Evolutionary conservation across 768 basidiomycete species (phyloP), one percentile per base, ranked within the genome.

Genomic region (Pleurotus tuoliensis): DNA sequence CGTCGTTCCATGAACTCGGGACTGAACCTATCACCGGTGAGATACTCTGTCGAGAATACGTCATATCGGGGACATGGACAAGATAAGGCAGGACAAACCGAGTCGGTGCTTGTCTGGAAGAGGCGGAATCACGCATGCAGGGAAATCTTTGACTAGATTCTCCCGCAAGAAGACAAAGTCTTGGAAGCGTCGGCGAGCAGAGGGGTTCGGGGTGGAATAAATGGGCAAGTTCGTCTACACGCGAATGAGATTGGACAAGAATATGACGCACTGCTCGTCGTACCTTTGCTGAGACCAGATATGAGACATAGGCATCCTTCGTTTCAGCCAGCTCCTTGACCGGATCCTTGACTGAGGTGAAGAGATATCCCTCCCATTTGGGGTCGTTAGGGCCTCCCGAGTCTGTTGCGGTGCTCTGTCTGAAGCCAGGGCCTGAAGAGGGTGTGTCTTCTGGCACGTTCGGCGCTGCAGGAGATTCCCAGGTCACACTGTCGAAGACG

Each of bases 1-100:
- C 97, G 80, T 41, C 91, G 84, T 69, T 99, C 96, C 82, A 98
- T 91, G 64, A 99, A 99, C 65, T 98, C 97, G 7, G 90, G 87
- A 62, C 94, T 94, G 72, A 99, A 99, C 59, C 97, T 80, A 72
- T 98, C 97, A 11, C 97, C 97, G 24, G 96, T 98, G 56, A 99
- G 83, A 68, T 99, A 99, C 71, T 98, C 97, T 97, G 62, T 37
- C 24, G 20, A 37, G 41, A 22, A 41, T 45, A 34, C 22, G 51
- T 53, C 51, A 53, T 53, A 16, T 24, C 15, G n/a, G 37, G 37
- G 13, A 7, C 8, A 8, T 55, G 16, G 11, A 24, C 55, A 20
- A 40, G 47, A 58, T 41, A 9, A 53, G 39, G 20, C 11, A 34
- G 27, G 48, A 76, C 89, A 45, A 60, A 97, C 96, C 96, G 66